Evolutionary conservation across 495 filamentous ascomycete genomes (phyloP), one percentile per base, ranked within the genome.

Genomic region (Aspergillus saccharolyticus): DNA sequence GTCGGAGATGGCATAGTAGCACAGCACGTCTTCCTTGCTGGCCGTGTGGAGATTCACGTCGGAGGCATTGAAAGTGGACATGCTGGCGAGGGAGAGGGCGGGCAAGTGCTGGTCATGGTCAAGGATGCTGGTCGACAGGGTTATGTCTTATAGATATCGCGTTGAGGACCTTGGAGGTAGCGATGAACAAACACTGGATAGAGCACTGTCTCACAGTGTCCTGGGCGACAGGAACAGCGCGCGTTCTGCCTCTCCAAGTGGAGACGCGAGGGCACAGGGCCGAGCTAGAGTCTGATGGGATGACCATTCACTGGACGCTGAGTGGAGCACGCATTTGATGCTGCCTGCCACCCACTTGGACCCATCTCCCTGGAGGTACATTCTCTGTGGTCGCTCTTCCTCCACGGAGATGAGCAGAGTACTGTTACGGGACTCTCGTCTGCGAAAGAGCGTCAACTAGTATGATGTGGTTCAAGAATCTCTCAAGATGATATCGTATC

Each of bases 1-100:
- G 16, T 50, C 47, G 1, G 47, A 50, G 47, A 50, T 30, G 47
- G 47, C 47, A 50, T 50, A 50, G 24, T 50, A 50, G 24, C 47
- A 50, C 12, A 50, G 24, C 22, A 50, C 47, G 22, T 50, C 47
- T 24, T 50, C 47, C 16, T 50, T 50, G 47, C 47, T 50, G 2
- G 47, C 47, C 21, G 47, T 50, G 47, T 25, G 47, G 47, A 50
- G 47, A 24, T 50, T 30, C 47, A 50, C 47, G 1, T 50, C 47
- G 21, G 47, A 50, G 21, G 47, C 22, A 24, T 50, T 50, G 22
- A 50, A 50, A 24, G 47, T 9, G 28, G 22, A 2, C 47, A 50
- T 50, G 47, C 17, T 50, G 9, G n/a, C 22, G 47, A 4, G 4
- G 47, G 21, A 1, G 47, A 16, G 10, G 22, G 30, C 6, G 12